Base-by-base conservation (phyloP, 768 basidiomycete genomes). In the Tylopilus intermedius region DNA sequence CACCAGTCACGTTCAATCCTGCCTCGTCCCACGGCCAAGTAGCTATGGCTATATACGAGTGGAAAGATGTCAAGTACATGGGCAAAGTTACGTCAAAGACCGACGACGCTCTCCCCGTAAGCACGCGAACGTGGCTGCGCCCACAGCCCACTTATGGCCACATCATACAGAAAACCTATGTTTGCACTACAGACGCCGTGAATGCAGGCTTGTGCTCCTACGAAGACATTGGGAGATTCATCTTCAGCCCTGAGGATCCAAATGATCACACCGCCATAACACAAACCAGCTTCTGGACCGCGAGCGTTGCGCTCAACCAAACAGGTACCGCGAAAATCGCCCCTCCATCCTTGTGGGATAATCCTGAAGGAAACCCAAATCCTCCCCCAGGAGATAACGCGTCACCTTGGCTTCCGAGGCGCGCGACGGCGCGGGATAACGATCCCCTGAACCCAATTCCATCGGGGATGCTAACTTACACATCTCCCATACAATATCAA, bases 1-100 rank as follows among this genome's bases (percentile, higher is more conserved):
- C 41, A 49, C 50, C 73, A 88, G 85, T 95, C 54, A 83, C 84
- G 4, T 98, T 97, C 72, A 83, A 90, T 60, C 30, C 47, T 21
- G 66, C 74, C 15, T 62, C 76, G 5, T 93, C 93, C 3, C 75
- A 84, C 61, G 95, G 95, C 35, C 90, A 95, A 70, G 74, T 96
- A 18, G 91, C 95, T 26, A 84, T 96, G 79, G 88, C 95, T 49
- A 83, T 99, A 22, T 99, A 97, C 64, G 95, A 98, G 72, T 99
- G 94, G 94, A 67, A 76, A 27, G 96, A 99, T 64, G 84, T 84
- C 48, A 71, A 76, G 43, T 94, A 90, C 65, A 77, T 99, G 3
- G 96, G 96, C 32, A 83, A 79, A 66, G 71, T 76, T 43, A 82
- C 83, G 29, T 81, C 82, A 5, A 55, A 70, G 30, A 69, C 65